Conservation (phyloP, 2,329 filamentous ascomycete species). For the Aspergillus luchuensis region DNA sequence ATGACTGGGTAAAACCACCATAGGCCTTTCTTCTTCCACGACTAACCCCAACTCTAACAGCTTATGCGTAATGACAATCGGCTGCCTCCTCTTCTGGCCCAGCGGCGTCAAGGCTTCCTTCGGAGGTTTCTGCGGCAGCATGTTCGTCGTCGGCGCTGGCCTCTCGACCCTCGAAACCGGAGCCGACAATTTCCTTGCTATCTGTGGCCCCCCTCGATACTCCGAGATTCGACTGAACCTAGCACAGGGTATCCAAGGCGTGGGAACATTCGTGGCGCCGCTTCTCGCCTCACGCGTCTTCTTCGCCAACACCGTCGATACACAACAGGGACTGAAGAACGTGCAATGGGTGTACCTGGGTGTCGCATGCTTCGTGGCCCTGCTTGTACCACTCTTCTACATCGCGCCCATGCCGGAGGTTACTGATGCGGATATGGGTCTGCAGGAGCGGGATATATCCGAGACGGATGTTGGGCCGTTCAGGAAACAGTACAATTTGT, state of each 20-base stretch:
- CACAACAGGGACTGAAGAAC: constrained; percentile 9
- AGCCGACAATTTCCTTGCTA: constrained; percentile 4
- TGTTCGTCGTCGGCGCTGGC: constrained; percentile 4
- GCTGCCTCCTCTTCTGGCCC: constrained; percentile 6
- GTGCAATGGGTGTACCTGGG: constrained; percentile 13
- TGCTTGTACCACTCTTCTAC: neutral
- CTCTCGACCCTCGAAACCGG: constrained; percentile 6
- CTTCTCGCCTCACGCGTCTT: constrained; percentile 2
- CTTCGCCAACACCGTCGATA: constrained; percentile 4
- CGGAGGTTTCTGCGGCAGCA: constrained; percentile 4
- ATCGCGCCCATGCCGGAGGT: constrained; percentile 3
- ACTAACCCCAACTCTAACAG: neutral
- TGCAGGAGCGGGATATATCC: constrained; percentile 6
- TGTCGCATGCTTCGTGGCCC: neutral
- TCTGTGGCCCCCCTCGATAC: constrained; percentile 2
- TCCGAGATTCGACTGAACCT: constrained; percentile 5
- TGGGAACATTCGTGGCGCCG: neutral
- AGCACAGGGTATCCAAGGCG: constrained; percentile 2
- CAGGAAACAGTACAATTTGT: constrained; percentile 5
- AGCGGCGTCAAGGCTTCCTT: constrained; percentile 5
- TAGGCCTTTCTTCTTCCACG: neutral
- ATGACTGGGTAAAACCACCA: neutral
- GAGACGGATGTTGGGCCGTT: neutral
- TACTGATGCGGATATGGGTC: neutral
- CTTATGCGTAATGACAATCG: neutral